Conservation (phyloP, 331 rosid genomes). For the Quercus lobata region DNA sequence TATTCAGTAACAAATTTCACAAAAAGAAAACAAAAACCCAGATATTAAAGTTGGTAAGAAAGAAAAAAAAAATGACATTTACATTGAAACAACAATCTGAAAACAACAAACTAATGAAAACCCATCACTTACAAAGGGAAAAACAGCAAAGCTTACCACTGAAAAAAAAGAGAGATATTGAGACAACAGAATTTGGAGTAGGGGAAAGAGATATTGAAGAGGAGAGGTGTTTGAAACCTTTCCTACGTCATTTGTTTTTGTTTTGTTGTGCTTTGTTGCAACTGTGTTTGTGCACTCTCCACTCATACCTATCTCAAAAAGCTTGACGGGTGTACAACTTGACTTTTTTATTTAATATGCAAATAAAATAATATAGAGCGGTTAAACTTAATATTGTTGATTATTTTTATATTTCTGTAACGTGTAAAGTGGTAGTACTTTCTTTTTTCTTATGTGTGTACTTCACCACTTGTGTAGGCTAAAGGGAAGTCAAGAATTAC, state of each 20-base stretch:
- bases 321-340: not conserved
- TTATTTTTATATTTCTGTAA: too few relatives aligned
- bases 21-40: not conserved
- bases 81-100: not conserved
- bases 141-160: not conserved
- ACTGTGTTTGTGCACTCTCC: not conserved
- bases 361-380: too few relatives aligned
- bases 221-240: not conserved
- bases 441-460: too few relatives aligned
- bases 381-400: too few relatives aligned
- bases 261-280: not conserved
- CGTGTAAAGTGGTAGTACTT: too few relatives aligned
- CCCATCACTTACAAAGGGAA: not conserved
- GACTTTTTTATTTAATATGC: not conserved
- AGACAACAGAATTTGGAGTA: not conserved
- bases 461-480: not conserved
- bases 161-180: not conserved
- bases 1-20: not conserved
- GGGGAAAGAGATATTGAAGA: not conserved
- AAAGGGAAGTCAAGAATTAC: not conserved
- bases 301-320: not conserved
- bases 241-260: not conserved
- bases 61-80: not conserved
- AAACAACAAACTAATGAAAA: not conserved
- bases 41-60: not conserved